phyloP scores from a whole-genome alignment of 768 basidiomycete genomes.

The Lactifluus hygrophoroides region DNA sequence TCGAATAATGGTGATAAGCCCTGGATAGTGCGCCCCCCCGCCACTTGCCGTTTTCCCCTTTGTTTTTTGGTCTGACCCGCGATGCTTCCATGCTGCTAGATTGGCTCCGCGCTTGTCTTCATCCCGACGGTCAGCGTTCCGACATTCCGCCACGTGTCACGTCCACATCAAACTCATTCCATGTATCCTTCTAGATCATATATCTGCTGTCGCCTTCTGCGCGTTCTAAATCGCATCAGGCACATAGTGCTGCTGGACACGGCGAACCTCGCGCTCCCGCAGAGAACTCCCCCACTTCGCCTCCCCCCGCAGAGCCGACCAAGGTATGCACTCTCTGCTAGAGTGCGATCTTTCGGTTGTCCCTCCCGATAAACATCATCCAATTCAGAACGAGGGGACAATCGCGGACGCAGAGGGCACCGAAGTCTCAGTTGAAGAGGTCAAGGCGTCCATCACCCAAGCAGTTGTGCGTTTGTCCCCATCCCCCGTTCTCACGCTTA shows the following conservation, averaged over 20 bases:
- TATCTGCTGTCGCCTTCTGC: constrained; percentile 19
- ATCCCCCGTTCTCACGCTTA: background rate
- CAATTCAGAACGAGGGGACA: constrained; percentile 6
- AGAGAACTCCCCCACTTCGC: constrained; percentile 40
- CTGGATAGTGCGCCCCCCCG: constrained; percentile 11
- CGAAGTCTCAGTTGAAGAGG: constrained; percentile 23
- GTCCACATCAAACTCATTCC: constrained; percentile 28
- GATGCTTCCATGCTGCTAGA: background rate
- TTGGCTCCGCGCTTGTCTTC: constrained; percentile 18
- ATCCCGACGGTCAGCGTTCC: constrained; percentile 16
- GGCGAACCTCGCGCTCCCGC: constrained; percentile 43
- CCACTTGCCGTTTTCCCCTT: background rate
- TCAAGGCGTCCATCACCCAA: constrained; percentile 23
- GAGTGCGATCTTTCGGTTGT: background rate
- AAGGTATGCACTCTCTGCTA: background rate
- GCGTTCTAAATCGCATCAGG: constrained; percentile 21
- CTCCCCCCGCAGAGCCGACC: background rate
- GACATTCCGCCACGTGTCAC: constrained; percentile 9
- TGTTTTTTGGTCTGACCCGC: background rate
- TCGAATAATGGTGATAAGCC: constrained; percentile 8
- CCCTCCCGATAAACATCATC: background rate
- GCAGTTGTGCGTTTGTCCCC: constrained; percentile 17
- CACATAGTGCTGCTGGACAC: constrained; percentile 48
- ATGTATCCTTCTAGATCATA: constrained; percentile 1
- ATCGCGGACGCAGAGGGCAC: constrained; percentile 24